phyloP scores from a whole-genome alignment of 1,139 yeast species.

The Wickerhamomyces sp. region DNA sequence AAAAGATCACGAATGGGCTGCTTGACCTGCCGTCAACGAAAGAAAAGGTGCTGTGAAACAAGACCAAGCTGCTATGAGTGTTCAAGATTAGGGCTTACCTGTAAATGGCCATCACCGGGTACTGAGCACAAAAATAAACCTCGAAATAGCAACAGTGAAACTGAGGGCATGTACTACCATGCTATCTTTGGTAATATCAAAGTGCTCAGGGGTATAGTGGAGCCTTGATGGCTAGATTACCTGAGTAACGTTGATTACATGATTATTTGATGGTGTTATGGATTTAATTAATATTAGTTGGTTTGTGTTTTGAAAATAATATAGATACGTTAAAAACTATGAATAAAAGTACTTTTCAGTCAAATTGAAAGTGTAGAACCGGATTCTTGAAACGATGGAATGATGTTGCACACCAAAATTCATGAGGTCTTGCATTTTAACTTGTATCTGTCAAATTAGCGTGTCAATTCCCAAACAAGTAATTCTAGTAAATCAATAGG shows the following conservation, averaged over 20 bases:
- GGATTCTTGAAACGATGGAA: too few species aligned
- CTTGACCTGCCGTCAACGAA: constrained; percentile 64
- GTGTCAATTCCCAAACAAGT: too few species aligned
- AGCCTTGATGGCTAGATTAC: constrained; percentile 3
- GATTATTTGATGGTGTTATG: too few species aligned
- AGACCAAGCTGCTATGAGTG: constrained; percentile 62
- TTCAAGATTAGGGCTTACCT: constrained; percentile 45
- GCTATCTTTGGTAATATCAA: constrained; percentile 56
- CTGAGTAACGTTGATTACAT: neutral
- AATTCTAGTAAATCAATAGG: too few species aligned
- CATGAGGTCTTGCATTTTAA: too few species aligned
- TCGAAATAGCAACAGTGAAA: constrained; percentile 40
- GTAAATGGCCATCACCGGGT: constrained; percentile 53
- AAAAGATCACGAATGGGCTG: constrained; percentile 48
- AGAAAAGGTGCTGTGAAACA: constrained; percentile 68
- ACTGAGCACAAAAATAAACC: constrained; percentile 42
- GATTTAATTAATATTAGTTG: too few species aligned
- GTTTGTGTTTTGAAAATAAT: too few species aligned
- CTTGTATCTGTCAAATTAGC: too few species aligned
- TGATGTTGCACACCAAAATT: too few species aligned
- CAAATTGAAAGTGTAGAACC: too few species aligned
- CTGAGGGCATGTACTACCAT: constrained; percentile 43
- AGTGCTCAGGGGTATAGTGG: constrained; percentile 56
- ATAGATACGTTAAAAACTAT: too few species aligned
- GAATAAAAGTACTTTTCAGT: too few species aligned